These are phyloP conservation scores for Mycena venus DNA, from an alignment of 768 basidiomycete species.

Conservation along the genomic window DNA sequence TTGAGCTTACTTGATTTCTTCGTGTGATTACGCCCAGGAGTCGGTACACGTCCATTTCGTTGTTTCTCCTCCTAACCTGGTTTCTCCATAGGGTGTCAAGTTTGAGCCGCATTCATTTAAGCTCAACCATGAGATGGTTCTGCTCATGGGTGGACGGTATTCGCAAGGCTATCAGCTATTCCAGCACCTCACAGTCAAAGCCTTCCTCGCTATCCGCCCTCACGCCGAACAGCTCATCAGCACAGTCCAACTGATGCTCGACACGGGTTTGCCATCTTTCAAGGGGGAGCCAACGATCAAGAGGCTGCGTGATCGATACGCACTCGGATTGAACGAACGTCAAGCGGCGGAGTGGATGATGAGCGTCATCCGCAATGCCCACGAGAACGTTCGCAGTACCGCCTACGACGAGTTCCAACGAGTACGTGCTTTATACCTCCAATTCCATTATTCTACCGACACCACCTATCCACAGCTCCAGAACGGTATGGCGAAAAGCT, in stretches of 20 bases:
- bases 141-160: slow-evolving; percentile 95
- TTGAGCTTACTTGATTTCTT: slow-evolving; percentile 43
- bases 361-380: slow-evolving; percentile 89
- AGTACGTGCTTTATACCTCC: slow-evolving; percentile 56
- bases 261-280: slow-evolving; percentile 94
- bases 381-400: slow-evolving; percentile 94
- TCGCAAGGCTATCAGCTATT: slow-evolving; percentile 97
- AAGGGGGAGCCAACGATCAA: slow-evolving; percentile 95
- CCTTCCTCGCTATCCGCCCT: slow-evolving; percentile 96
- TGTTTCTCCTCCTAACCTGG: slow-evolving; percentile 12
- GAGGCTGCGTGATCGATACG: slow-evolving; percentile 89
- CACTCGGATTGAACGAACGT: slow-evolving; percentile 83
- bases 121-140: slow-evolving; percentile 98
- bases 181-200: slow-evolving; percentile 94
- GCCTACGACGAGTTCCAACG: slow-evolving; percentile 97
- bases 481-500: slow-evolving; percentile 47
- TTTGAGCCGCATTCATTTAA: slow-evolving; percentile 99
- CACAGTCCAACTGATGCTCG: slow-evolving; percentile 94
- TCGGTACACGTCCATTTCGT: slow-evolving; percentile 43
- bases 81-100: slow-evolving; percentile 85
- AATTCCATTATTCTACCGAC: background rate
- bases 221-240: slow-evolving; percentile 92
- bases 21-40: slow-evolving; percentile 74
- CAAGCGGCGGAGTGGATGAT: slow-evolving; percentile 97
- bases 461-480: slow-evolving; percentile 45